These are phyloP conservation scores for Miscanthus lutarioriparius DNA, from an alignment of 176 grass and related monocot species.

Conservation along the genomic window DNA sequence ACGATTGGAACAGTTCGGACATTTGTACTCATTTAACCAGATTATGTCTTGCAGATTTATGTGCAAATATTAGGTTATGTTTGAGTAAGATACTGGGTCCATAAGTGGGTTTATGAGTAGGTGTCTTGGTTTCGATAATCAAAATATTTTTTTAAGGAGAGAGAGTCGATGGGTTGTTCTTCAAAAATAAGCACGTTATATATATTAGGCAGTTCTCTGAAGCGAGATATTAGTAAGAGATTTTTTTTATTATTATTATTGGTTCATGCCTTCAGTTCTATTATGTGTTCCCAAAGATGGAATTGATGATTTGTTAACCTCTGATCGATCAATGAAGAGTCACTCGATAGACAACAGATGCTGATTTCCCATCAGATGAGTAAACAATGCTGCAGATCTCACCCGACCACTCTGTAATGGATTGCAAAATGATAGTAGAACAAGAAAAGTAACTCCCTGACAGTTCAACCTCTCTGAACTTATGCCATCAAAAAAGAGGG, in stretches of 20 bases:
- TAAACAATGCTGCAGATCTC: conserved; percentile 78
- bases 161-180: not conserved
- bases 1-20: not conserved
- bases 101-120: not conserved
- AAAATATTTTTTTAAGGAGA: not conserved
- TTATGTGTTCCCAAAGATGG: not conserved
- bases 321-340: conserved; percentile 51
- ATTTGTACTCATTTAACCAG: not conserved
- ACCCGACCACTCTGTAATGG: conserved; percentile 81
- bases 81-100: not conserved
- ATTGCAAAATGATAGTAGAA: conserved; percentile 23
- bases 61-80: not conserved
- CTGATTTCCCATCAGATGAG: conserved; percentile 72
- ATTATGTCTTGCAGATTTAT: not conserved
- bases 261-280: not conserved
- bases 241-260: not conserved
- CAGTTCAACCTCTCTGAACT: not conserved
- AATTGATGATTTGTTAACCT: not conserved
- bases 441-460: conserved; percentile 6
- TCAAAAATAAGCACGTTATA: not conserved
- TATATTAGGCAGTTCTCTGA: not conserved
- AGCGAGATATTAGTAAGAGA: not conserved
- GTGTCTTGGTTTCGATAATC: not conserved
- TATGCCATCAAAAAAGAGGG: not conserved
- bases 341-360: conserved; percentile 84